Conservation (phyloP, 257 asterid species). For the Ballota nigra region DNA sequence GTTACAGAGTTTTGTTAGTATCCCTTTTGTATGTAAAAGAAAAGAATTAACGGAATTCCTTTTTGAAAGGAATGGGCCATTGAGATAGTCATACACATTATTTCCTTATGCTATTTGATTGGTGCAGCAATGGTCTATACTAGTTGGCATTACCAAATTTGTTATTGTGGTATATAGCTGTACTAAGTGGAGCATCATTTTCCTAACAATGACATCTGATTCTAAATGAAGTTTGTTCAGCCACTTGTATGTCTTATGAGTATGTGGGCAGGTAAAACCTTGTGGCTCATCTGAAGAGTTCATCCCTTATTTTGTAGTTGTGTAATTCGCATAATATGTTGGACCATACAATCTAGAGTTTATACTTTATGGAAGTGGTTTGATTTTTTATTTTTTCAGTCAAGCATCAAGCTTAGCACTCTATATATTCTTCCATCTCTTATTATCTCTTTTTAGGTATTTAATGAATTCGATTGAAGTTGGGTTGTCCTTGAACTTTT, state of each 20-base stretch:
- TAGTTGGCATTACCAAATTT: neutral
- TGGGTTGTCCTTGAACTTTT: conserved; percentile 13
- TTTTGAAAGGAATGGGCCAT: neutral
- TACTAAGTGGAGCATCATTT: neutral
- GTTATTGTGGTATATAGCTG: neutral
- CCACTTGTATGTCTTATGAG: conserved; percentile 1
- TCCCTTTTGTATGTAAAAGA: conserved; percentile 8
- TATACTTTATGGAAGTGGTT: neutral
- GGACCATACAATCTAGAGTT: conserved; percentile 1
- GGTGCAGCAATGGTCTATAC: neutral
- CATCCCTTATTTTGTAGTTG: neutral
- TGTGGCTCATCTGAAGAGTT: neutral
- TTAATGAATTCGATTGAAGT: neutral
- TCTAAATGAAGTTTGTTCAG: neutral
- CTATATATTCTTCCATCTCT: neutral
- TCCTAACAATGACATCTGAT: neutral
- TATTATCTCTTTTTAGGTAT: neutral
- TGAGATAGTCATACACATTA: neutral
- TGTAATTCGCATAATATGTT: neutral
- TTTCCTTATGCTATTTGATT: neutral
- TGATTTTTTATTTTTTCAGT: neutral
- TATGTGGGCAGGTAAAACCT: neutral
- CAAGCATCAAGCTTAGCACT: neutral
- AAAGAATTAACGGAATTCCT: neutral
- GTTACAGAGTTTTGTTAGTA: neutral